A percentile compares a stretch with the other conserved stretches of the same genome.
Conservation (phyloP, 2,329 filamentous ascomycete species). For the Incumbomyces delicatus region DNA sequence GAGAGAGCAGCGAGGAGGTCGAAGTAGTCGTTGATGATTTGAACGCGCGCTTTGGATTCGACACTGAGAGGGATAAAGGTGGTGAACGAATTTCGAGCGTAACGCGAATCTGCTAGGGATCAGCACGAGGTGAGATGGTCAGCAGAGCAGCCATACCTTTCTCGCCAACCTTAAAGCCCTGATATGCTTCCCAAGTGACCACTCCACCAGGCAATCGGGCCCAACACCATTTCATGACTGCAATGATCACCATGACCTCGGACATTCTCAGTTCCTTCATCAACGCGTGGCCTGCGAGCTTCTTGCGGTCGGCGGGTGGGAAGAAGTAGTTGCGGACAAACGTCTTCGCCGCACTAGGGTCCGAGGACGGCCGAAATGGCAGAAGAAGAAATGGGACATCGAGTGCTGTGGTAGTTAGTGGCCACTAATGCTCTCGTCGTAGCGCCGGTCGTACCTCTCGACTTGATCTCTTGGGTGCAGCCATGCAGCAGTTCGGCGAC, state of each 20-base stretch:
- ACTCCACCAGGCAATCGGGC: conserved; percentile 81
- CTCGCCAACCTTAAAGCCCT: conserved; percentile 90
- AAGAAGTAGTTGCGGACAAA: conserved; percentile 92
- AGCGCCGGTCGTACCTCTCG: conserved; percentile 62
- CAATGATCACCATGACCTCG: conserved; percentile 89
- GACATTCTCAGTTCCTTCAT: conserved; percentile 81
- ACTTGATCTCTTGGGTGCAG: conserved; percentile 87
- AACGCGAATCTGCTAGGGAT: conserved; percentile 61
- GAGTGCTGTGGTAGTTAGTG: conserved; percentile 50
- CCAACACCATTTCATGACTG: conserved; percentile 98
- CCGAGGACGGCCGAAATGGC: conserved; percentile 85
- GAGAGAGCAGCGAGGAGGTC: conserved; percentile 84
- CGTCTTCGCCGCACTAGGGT: conserved; percentile 81
- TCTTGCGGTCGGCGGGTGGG: conserved; percentile 50
- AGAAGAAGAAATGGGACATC: conserved; percentile 87
- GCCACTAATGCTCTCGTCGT: conserved; percentile 11
- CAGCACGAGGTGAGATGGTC: conserved; percentile 11
- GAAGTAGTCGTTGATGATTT: conserved; percentile 94
- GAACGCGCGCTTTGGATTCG: conserved; percentile 71
- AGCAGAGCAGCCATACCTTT: conserved; percentile 50
- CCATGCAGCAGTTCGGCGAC: conserved; percentile 75
- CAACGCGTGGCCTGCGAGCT: conserved; percentile 58
- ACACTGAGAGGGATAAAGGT: conserved; percentile 94
- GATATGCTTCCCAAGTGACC: conserved; percentile 94
- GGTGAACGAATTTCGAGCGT: conserved; percentile 86